phyloP scores from a whole-genome alignment of 495 filamentous ascomycete species.

The Aspergillus ellipticus region DNA sequence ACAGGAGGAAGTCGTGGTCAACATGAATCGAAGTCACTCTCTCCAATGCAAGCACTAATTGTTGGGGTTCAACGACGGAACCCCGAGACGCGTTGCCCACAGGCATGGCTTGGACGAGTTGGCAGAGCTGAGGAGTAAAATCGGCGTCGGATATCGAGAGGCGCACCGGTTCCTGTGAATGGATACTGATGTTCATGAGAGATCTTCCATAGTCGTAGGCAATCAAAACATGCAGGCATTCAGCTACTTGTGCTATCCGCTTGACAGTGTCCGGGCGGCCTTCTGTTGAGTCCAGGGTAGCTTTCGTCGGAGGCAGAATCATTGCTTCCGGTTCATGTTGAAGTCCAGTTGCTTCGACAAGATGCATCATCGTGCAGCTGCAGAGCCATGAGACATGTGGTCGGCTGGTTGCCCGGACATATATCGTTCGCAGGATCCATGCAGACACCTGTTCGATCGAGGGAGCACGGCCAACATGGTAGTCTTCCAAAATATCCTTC shows the following conservation, averaged over 20 bases:
- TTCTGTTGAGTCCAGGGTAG: background rate
- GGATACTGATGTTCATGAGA: background rate
- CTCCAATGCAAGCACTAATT: background rate
- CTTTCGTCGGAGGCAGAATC: background rate
- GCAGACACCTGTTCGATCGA: background rate
- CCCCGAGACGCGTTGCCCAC: background rate
- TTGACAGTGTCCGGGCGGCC: no score
- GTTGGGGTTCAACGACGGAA: background rate
- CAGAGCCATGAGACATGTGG: constrained; percentile 1
- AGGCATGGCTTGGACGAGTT: background rate
- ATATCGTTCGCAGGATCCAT: background rate
- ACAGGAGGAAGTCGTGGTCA: background rate
- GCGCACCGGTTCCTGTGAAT: background rate
- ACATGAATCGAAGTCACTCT: background rate
- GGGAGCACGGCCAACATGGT: background rate
- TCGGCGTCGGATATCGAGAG: background rate
- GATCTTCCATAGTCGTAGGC: background rate
- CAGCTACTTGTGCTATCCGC: background rate
- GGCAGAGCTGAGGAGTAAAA: background rate
- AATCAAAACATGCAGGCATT: background rate
- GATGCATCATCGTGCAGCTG: constrained; percentile 2
- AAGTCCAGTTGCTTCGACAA: background rate
- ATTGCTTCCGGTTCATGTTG: background rate
- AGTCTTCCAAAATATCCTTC: background rate
- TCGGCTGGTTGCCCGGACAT: background rate